These are phyloP conservation scores for Trichothecium roseum DNA, from an alignment of 2,329 filamentous ascomycete genomes.

Conservation along the genomic window DNA sequence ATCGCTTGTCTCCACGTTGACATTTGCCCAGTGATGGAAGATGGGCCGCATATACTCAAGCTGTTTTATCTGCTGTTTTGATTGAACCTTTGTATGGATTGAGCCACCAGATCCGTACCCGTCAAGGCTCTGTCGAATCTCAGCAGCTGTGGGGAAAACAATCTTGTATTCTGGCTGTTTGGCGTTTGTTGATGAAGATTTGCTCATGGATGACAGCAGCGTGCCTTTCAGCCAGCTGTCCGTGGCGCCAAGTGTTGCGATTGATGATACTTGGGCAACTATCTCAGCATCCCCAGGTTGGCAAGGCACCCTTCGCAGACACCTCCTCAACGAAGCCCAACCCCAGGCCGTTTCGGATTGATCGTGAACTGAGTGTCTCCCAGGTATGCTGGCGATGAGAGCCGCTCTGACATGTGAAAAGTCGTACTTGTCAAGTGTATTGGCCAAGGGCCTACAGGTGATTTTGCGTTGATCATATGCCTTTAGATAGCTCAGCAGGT, in stretches of 20 bases:
- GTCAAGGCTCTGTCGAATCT: constrained; percentile 66
- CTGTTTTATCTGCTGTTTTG: constrained; percentile 60
- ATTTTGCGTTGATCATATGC: constrained; percentile 53
- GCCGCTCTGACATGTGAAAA: constrained; percentile 60
- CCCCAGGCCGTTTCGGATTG: constrained; percentile 57
- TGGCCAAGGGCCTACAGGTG: constrained; percentile 43
- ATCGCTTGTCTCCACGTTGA: constrained; percentile 26
- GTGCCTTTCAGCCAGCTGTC: constrained; percentile 63
- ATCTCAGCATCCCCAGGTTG: constrained; percentile 31
- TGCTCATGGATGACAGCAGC: constrained; percentile 41
- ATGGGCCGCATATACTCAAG: constrained; percentile 60
- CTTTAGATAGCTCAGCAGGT: constrained; percentile 61
- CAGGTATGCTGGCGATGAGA: constrained; percentile 70
- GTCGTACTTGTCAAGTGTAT: constrained; percentile 51
- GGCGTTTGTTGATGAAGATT: constrained; percentile 5
- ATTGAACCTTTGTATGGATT: constrained; percentile 73
- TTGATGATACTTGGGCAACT: constrained; percentile 64
- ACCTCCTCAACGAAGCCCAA: constrained; percentile 57
- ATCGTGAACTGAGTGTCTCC: constrained; percentile 43
- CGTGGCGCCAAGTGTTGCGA: constrained; percentile 64
- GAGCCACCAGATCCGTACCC: constrained; percentile 70
- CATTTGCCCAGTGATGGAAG: constrained; percentile 67
- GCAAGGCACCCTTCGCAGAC: constrained; percentile 44
- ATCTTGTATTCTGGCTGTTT: constrained; percentile 50
- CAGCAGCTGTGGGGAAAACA: constrained; percentile 70